These are phyloP conservation scores for Plasmodium adleri DNA, from an alignment of 169 alveolate species.

Conservation along the genomic window DNA sequence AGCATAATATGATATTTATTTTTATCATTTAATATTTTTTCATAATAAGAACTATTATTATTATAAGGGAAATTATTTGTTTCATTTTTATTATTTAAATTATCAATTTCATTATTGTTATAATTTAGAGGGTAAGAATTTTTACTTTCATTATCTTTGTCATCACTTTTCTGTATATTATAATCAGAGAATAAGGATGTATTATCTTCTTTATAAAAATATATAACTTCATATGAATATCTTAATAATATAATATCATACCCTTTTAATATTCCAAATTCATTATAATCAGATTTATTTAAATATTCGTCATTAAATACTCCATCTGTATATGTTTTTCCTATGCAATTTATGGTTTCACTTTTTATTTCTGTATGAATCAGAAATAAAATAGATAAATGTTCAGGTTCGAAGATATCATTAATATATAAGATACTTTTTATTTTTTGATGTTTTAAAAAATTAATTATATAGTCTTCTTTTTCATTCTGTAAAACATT, in stretches of 20 bases:
- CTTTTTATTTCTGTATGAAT: slow-evolving; percentile 26
- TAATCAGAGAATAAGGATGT: slow-evolving; percentile 1
- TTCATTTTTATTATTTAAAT: slow-evolving; percentile 8
- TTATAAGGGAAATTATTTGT: not conserved
- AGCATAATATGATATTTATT: slow-evolving; percentile 50
- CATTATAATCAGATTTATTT: slow-evolving; percentile 31
- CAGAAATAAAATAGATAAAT: slow-evolving; percentile 44
- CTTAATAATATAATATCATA: slow-evolving; percentile 69
- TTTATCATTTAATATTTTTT: slow-evolving; percentile 40
- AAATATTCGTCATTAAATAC: slow-evolving; percentile 1
- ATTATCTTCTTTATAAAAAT: slow-evolving; percentile 49
- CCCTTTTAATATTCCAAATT: slow-evolving; percentile 41
- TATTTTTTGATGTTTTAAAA: slow-evolving; percentile 56
- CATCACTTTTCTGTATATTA: not conserved
- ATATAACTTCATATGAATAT: slow-evolving; percentile 45
- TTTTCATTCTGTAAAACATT: slow-evolving; percentile 18
- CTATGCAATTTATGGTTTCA: slow-evolving; percentile 4
- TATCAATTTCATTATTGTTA: not conserved
- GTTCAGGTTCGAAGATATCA: slow-evolving; percentile 56
- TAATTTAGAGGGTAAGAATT: not conserved
- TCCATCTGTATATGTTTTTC: not conserved
- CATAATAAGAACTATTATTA: not conserved
- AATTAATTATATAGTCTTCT: slow-evolving; percentile 31
- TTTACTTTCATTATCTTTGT: not conserved
- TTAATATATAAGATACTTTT: slow-evolving; percentile 70